Evolutionary conservation across 208 protist genomes (phyloP), one percentile per base, ranked within the genome.

Genomic region (Lotmaria passim): DNA sequence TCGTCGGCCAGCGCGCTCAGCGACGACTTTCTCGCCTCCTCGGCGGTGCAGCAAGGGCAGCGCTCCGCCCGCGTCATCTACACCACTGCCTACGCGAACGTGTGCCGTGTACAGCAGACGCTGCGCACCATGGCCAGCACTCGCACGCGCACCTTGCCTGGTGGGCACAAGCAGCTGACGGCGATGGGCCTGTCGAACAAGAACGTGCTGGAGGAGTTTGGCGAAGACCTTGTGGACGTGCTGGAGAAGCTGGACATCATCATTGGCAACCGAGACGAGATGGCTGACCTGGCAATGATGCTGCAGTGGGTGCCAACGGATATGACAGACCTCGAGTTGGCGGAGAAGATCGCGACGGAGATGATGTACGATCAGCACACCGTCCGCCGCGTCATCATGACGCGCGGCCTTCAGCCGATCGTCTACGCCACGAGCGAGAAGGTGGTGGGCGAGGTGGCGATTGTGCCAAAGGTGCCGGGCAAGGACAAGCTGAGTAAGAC

Each of bases 1-100:
- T 95, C 87, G 43, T 98, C 99, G 7, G 98, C 98, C 38, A 98
- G 98, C 70, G 87, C 89, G 15, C 98, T 99, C 75, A 98, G 93
- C 50, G 69, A 76, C 11, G 74, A 86, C 10, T 96, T 99, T 69
- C 78, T 99, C 43, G 31, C 79, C 30, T 90, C 77, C 31, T 33
- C 71, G 6, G 98, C 72, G 52, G 44, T 96, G 19, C 46, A 81
- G 12, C 48, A 73, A 2, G 83, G 83, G 7, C 61, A 62, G 21
- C 4, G 15, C 23, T 15, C 30, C 0, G 74, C 64, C 15, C 41
- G 57, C 21, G 67, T 93, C 33, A 66, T 82, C 48, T 96, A 94
- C 85, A 85, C 83, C 30, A 71, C 92, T 17, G 88, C 89, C 52
- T 98, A 97, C 75, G 95, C 95, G 43, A 67, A 95, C 46, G 97